Base-by-base conservation (phyloP, 306 rosid species). In the Castanea mollissima region DNA sequence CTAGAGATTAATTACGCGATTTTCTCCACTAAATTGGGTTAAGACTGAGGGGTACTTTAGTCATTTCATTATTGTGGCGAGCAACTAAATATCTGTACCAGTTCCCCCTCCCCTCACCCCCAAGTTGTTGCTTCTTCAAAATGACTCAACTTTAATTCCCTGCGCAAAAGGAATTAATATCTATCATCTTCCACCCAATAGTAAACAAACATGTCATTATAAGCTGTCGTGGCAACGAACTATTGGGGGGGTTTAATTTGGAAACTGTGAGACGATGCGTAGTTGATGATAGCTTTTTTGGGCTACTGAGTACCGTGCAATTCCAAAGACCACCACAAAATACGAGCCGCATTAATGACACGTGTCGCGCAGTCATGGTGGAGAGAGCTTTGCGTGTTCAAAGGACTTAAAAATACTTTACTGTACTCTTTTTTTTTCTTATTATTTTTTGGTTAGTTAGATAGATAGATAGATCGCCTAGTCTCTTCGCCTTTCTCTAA, bases 51-150 rank as follows among this genome's bases (percentile, higher is more conserved):
- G 87, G 74, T 59, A 75, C 0, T 57, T 71, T 25, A n/a, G 87
- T 65, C 62, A 71, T 58, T 78, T 55, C 38, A 5, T 5, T 14
- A 5, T 34, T 4, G 52, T 1, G 6, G 38, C 5, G 6, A 3
- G 29, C 54, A 23, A 49, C 29, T 16, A 64, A 75, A 75, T 86
- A 71, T 83, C 87, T 81, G 41, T 1, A 71, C 60, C 51, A 55
- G 65, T 71, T 57, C 46, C 46, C 12, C 52, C 35, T 13, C 18
- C 10, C 57, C 18, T 23, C 23, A 23, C 23, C 23, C 23, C 20
- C 49, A 18, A 59, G 74, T 32, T 32, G 71, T 34, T 65, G 49
- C 14, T 65, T 18, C 41, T 4, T 55, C 14, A 8, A 57, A 13
- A 51, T 52, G 55, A 38, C 46, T 68, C 58, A 41, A 2, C 69